Evolutionary conservation across 2,329 filamentous ascomycete genomes (phyloP), one percentile per base, ranked within the genome.

Genomic region (Mycosphaerella sp.): DNA sequence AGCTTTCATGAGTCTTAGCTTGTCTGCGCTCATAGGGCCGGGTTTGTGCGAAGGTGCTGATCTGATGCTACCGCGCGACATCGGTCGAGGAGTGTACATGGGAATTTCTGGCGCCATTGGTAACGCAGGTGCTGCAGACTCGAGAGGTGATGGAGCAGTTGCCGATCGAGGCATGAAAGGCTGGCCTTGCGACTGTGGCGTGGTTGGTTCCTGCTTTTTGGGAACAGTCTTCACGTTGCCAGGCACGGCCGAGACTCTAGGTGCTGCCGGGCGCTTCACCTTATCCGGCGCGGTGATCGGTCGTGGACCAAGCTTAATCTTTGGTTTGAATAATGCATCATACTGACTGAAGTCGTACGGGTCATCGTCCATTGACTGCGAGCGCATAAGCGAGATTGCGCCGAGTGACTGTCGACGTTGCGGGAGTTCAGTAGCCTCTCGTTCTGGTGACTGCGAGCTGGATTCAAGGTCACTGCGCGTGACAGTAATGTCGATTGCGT

Each of bases 1-100:
- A 6, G 93, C 93, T 74, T 95, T 96, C 88, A 95, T 91, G 59
- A 98, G 76, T 51, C 93, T 81, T 57, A 88, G 83, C 74, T 95
- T 97, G 70, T 98, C 93, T 0, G 89, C 88, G 1, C 89, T 89
- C 65, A 95, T 86, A 47, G 69, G 66, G 4, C 59, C 56, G 1
- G 64, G 65, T 51, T 65, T 68, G 54, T 68, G 65, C 23, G 74
- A 68, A 42, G 76, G 71, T 62, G 78, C 67, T 11, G 76, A 74
- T 52, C 75, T 71, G 36, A 68, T 59, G 53, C 68, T 70, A 44
- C 67, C 67, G 26, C 67, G 62, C 11, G 67, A 70, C 29, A 64
- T 54, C 5, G 69, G 70, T 38, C 69, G 62, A n/a, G 67, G 60
- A 21, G 57, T 59, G 48, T 66, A 67, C 26, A 65, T 66, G 9